These are phyloP conservation scores for Pythium aphanidermatum DNA, from an alignment of 352 stramenopile genomes.

Conservation along the genomic window DNA sequence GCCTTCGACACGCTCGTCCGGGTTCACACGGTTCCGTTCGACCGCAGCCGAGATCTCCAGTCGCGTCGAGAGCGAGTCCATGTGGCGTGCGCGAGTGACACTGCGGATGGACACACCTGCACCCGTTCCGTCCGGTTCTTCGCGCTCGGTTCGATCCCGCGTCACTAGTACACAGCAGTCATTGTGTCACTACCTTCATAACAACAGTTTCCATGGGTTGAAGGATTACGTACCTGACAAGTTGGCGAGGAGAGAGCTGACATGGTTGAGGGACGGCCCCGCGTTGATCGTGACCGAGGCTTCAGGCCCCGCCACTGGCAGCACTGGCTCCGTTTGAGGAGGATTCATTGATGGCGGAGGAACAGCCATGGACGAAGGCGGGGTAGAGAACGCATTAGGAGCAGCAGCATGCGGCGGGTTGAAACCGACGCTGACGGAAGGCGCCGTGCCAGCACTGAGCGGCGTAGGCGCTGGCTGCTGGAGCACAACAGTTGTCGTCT, in stretches of 20 bases:
- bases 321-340: not conserved
- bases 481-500: conserved; percentile 21
- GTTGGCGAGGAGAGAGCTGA: conserved; percentile 61
- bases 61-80: conserved; percentile 69
- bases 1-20: conserved; percentile 45
- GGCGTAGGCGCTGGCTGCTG: conserved; percentile 3
- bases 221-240: conserved; percentile 31
- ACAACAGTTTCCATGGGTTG: too few species aligned
- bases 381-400: not conserved
- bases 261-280: conserved; percentile 26
- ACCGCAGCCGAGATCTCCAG: conserved; percentile 66
- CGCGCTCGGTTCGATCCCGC: conserved; percentile 21
- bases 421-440: conserved; percentile 22
- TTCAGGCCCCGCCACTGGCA: not conserved
- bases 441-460: conserved; percentile 8
- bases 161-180: conserved; percentile 2
- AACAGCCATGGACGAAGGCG: not conserved
- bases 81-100: conserved; percentile 49
- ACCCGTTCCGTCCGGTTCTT: conserved; percentile 64
- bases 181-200: too few species aligned
- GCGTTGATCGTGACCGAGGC: conserved; percentile 44
- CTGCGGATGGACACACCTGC: conserved; percentile 48
- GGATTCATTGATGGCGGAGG: not conserved
- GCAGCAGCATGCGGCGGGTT: conserved; percentile 19
- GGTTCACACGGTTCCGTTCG: conserved; percentile 50